Conservation (phyloP, 176 grass and related monocot species). For the Oryza coarctata region DNA sequence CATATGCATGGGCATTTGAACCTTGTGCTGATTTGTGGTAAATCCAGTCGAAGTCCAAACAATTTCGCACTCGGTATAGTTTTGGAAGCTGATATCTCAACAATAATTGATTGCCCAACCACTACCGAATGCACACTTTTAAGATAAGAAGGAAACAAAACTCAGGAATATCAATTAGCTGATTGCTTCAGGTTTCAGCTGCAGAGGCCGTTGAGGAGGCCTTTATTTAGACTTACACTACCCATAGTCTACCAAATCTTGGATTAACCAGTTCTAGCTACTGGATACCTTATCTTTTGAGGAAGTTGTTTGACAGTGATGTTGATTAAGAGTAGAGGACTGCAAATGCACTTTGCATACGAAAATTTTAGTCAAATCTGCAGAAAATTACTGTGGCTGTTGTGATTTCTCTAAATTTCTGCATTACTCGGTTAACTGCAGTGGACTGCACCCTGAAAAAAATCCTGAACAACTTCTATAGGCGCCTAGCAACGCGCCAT, state of each 20-base stretch:
- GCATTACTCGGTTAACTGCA: background rate
- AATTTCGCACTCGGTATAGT: background rate
- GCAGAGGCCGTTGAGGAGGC: background rate
- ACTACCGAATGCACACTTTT: background rate
- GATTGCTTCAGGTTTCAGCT: constrained; percentile 13
- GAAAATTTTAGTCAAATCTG: background rate
- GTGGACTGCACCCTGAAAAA: background rate
- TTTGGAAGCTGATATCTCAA: constrained; percentile 39
- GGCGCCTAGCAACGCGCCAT: background rate
- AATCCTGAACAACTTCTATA: background rate
- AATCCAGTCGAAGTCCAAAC: background rate
- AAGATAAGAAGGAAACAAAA: background rate
- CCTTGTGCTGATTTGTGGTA: background rate
- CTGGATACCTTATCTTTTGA: background rate
- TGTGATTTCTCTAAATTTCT: background rate
- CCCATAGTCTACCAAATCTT: background rate
- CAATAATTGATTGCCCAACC: constrained; percentile 50
- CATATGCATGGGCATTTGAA: background rate
- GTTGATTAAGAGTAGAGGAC: background rate
- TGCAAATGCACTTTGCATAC: background rate
- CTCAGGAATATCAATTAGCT: background rate
- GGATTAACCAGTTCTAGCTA: background rate
- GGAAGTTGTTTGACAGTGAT: background rate
- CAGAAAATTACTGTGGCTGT: background rate
- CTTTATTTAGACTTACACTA: background rate